Base-by-base conservation (phyloP, 306 rosid species). In the Rubus parviflorus region DNA sequence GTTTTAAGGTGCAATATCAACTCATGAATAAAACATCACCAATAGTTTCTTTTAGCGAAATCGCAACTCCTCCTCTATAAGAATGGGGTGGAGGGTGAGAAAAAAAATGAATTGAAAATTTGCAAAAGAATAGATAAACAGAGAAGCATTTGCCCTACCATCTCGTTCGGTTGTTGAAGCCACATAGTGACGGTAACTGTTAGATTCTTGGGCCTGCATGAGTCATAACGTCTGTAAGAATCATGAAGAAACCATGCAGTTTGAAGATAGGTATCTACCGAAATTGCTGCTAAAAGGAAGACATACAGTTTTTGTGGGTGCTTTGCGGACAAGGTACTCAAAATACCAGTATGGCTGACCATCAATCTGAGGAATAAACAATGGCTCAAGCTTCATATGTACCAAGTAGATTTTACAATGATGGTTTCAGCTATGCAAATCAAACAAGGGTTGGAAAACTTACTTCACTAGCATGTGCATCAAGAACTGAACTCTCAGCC, bases 401-500 rank as follows among this genome's bases (percentile, higher is more conserved):
- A 35, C 30, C 57, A 20, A 43, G 41, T 56, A 35, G 48, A 13
- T 69, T 68, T 43, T 68, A 45, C n/a, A 17, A 30, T 37, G 37
- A 45, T 5, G 15, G 35, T 49, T 45, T 25, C 42, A 40, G 11
- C 17, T 19, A 22, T 6, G 7, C 22, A 56, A 53, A 16, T 41
- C 47, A 47, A 61, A 66, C 80, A 77, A 49, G 43, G 67, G 72
- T 79, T 70, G 14, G 61, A 64, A 81, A 40, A 72, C 96, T 83
- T 86, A 95, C 99, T 82, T 89, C 92, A 79, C 77, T 62, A 23
- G 93, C 72, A 86, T 91, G 97, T 75, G 96, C 79, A 86, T 95
- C 97, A 60, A 95, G 91, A 85, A 95, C 96, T 73, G 97, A 90
- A 87, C 99, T 95, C 90, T 92, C 98, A 40, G 91, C 89, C 84